Evolutionary conservation across 2,329 filamentous ascomycete species (phyloP).

Genomic region (Bipolaris oryzae): DNA sequence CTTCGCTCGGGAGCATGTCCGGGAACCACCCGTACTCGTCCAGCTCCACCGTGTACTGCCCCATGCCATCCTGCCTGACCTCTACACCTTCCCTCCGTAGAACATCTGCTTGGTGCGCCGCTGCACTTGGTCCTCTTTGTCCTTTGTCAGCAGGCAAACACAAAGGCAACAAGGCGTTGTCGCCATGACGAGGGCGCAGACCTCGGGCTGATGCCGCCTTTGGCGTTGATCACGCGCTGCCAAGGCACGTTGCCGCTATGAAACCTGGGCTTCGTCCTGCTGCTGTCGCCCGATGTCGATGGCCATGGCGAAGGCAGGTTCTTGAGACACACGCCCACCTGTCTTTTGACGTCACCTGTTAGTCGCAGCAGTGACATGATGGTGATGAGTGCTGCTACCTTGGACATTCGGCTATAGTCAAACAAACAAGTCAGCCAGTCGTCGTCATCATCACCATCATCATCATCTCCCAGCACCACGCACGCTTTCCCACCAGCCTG

Average conservation of each 20-base stretch:
- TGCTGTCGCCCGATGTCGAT: conserved; percentile 50
- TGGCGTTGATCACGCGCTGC: conserved; percentile 91
- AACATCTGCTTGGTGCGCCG: conserved; percentile 54
- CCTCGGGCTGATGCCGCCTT: conserved; percentile 85
- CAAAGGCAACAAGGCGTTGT: conserved; percentile 18
- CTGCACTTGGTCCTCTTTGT: conserved; percentile 53
- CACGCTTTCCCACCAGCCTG: conserved; percentile 73
- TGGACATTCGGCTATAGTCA: conserved; percentile 53
- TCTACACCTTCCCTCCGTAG: conserved; percentile 56
- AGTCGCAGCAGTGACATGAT: conserved; percentile 42
- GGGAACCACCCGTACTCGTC: conserved; percentile 60
- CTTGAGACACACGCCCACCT: conserved; percentile 90
- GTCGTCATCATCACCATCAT: conserved; percentile 13
- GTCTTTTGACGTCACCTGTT: conserved; percentile 56
- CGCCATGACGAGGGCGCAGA: conserved; percentile 48
- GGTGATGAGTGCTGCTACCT: conserved; percentile 44
- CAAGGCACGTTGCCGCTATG: conserved; percentile 84
- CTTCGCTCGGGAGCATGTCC: conserved; percentile 56
- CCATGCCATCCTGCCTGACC: conserved; percentile 53
- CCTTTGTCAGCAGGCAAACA: conserved; percentile 26
- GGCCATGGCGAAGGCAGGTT: conserved; percentile 74
- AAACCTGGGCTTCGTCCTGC: conserved; percentile 58
- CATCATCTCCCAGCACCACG: conserved; percentile 37
- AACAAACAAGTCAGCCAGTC: conserved; percentile 29
- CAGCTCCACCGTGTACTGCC: conserved; percentile 56